Evolutionary conservation across 176 grass and related monocot genomes (phyloP), one percentile per base, ranked within the genome.

Genomic region (Oropetium thomaeum): DNA sequence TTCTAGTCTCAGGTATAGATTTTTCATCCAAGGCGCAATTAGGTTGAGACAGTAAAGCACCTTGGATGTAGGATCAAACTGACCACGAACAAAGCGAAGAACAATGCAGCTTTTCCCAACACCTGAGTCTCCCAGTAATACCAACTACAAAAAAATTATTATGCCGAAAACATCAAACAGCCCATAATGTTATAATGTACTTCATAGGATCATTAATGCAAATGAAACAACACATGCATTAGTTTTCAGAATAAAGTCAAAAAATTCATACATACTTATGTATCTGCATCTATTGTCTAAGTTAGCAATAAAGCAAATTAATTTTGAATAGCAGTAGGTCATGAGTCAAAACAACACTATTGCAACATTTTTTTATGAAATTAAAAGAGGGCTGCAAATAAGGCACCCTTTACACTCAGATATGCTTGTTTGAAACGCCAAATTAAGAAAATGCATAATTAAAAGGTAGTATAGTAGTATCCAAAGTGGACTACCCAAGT

Each of bases 41-140:
- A 14, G 23, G 37, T 80, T 49, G 40, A 65, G 72, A 79, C 8
- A 70, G 44, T 10, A 70, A 39, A 68, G 78, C 63, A 98, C 95
- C 91, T 94, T 93, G 30, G 95, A 98, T 26, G 88, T 93, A 13
- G 95, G 89, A 83, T 98, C 91, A 15, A 98, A 98, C 69, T 94
- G 95, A 69, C 91, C 95, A 72, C 91, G 90, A 73, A 98, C 95
- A 92, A 94, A 94, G 5, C 91, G 91, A 76, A 94, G 91, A 81
- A 98, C 95, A n/a, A 98, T 98, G 58, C 95, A 98, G 38, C 91
- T 98, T 86, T 98, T 94, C 65, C 95, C 91, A 81, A 94, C 95
- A 87, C 91, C 89, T 11, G 95, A 94, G 62, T 98, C 91, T 35
- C 95, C 95, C 19, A 98, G 82, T 75, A 98, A 84, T 84, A 98